Conservation (phyloP, 2,329 filamentous ascomycete genomes). For the Claviceps africana region DNA sequence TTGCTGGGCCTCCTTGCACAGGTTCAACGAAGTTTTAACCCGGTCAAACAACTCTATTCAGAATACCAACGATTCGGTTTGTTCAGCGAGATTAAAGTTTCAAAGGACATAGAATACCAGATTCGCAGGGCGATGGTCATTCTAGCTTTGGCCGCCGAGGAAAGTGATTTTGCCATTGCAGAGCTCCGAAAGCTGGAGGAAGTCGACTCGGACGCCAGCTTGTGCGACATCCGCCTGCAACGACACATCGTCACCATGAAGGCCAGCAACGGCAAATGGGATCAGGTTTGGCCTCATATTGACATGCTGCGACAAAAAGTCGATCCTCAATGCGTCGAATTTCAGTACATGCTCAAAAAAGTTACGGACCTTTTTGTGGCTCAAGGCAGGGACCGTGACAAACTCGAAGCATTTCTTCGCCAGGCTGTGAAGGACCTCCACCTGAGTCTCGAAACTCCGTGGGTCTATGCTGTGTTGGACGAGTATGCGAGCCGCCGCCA, state of each 20-base stretch:
- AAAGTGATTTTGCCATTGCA: constrained; percentile 13
- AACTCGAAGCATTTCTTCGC: constrained; percentile 18
- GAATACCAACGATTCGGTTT: constrained; percentile 17
- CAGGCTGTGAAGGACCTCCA: constrained; percentile 12
- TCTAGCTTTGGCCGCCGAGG: constrained; percentile 15
- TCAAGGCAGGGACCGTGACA: constrained; percentile 11
- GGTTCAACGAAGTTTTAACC: constrained; percentile 1
- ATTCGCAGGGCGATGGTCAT: constrained; percentile 16
- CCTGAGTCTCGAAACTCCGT: constrained; percentile 15
- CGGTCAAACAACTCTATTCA: constrained; percentile 14
- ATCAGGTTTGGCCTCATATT: constrained; percentile 11
- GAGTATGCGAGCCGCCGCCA: constrained; percentile 17
- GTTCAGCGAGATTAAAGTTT: constrained; percentile 10
- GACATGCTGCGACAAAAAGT: constrained; percentile 9
- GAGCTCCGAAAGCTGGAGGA: constrained; percentile 14
- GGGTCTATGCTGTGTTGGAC: constrained; percentile 19
- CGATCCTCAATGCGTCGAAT: constrained; percentile 9
- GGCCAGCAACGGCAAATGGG: constrained; percentile 16
- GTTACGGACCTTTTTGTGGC: constrained; percentile 21
- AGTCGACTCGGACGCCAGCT: constrained; percentile 9
- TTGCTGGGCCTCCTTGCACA: constrained; percentile 6
- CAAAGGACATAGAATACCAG: constrained; percentile 13
- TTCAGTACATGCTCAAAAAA: constrained; percentile 15
- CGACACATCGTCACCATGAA: constrained; percentile 15
- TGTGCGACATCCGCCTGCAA: constrained; percentile 16